These are phyloP conservation scores for Gracilaria caudata DNA, from an alignment of 23 red algal species.

Conservation along the genomic window DNA sequence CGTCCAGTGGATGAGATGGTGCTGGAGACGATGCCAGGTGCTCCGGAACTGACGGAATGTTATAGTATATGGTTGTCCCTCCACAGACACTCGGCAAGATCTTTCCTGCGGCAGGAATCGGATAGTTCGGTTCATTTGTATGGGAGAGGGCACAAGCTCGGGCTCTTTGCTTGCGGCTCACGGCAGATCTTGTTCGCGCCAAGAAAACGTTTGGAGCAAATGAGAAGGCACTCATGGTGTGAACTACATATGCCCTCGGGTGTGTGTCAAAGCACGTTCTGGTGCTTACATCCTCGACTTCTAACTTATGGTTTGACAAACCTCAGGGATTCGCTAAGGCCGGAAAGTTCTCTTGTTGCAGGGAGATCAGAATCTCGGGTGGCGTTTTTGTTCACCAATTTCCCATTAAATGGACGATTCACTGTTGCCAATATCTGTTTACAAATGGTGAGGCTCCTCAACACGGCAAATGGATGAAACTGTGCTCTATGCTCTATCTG, in stretches of 20 bases:
- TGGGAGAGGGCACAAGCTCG: conserved; percentile 18
- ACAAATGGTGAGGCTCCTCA: not conserved
- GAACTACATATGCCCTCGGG: not conserved
- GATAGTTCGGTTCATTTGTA: conserved; percentile 23
- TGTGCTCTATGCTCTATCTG: too few species aligned
- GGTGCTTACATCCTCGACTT: not conserved
- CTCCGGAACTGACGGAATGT: conserved; percentile 45
- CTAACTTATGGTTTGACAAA: too few species aligned
- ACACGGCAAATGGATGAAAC: not conserved
- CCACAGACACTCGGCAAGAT: not conserved
- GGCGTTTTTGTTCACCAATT: conserved; percentile 2
- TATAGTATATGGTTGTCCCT: conserved; percentile 53
- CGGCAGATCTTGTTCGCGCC: not conserved
- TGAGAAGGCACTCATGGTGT: not conserved
- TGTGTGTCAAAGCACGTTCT: not conserved
- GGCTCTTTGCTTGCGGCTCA: too few species aligned
- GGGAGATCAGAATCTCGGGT: conserved; percentile 3
- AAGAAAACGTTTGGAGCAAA: conserved; percentile 19
- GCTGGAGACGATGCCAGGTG: conserved; percentile 6
- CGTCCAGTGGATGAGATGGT: conserved; percentile 70
- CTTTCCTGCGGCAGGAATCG: conserved; percentile 14
- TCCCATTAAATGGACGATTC: not conserved
- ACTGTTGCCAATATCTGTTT: not conserved
- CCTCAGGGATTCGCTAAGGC: too few species aligned
- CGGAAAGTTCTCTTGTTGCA: too few species aligned